These are phyloP conservation scores for Penicillium cinerascens DNA, from an alignment of 495 filamentous ascomycete species.

Conservation along the genomic window DNA sequence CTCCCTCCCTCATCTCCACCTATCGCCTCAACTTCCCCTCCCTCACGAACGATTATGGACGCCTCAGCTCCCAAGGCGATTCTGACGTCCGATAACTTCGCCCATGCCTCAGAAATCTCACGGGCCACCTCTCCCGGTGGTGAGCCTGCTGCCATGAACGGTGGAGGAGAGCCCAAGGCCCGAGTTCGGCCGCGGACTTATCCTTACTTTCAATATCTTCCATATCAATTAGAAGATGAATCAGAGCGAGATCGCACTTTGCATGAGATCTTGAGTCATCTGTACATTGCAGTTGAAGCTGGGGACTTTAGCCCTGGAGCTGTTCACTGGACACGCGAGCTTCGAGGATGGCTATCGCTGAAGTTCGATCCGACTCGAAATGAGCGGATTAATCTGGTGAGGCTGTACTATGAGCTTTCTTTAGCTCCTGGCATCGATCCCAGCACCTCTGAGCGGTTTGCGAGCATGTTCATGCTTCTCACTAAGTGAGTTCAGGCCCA, in stretches of 20 bases:
- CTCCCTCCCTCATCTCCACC: constrained; percentile 23
- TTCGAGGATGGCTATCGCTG: constrained; percentile 88
- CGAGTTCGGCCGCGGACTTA: constrained; percentile 87
- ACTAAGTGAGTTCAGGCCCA: constrained; percentile 63
- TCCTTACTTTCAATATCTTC: constrained; percentile 84
- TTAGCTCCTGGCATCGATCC: constrained; percentile 87
- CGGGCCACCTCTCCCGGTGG: constrained; percentile 65
- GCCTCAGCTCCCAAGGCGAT: constrained; percentile 36
- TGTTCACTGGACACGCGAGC: constrained; percentile 94
- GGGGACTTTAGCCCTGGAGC: constrained; percentile 94
- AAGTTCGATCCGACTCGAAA: constrained; percentile 92
- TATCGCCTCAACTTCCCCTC: constrained; percentile 8
- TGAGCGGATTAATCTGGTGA: constrained; percentile 77
- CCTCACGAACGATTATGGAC: constrained; percentile 37
- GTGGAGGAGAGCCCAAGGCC: constrained; percentile 51
- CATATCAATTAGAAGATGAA: constrained; percentile 80
- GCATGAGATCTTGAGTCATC: constrained; percentile 80
- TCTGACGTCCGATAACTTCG: constrained; percentile 45
- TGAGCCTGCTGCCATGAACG: constrained; percentile 52
- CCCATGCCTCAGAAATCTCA: constrained; percentile 52
- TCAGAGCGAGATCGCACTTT: constrained; percentile 67
- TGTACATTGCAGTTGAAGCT: constrained; percentile 85
- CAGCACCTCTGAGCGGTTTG: constrained; percentile 79
- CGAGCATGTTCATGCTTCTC: constrained; percentile 92
- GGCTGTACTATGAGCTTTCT: constrained; percentile 89